Evolutionary conservation across 2,329 filamentous ascomycete genomes (phyloP), one percentile per base, ranked within the genome.

Genomic region (Trichophyton benhamiae): DNA sequence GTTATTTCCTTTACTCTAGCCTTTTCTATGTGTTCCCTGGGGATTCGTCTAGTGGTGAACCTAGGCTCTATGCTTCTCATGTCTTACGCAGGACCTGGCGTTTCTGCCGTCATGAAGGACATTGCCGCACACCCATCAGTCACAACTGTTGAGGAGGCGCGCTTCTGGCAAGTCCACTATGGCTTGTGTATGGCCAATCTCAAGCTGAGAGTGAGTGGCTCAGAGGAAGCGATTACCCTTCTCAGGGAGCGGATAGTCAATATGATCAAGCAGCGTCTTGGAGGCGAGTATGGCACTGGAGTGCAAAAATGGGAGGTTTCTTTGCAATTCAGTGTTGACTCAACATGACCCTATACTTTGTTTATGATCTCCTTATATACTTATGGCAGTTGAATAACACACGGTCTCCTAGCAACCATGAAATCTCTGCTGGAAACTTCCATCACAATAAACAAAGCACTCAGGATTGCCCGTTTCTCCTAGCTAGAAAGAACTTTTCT

Each of bases 161-260:
- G 91, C 71, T 96, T 99, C 74, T 99, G 94, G 94, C 94, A 99
- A 77, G 94, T 96, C 13, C 94, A 99, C 75, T 96, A 97, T 72
- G 91, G 92, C 1, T 79, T 97, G 46, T 95, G 91, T 70, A 95
- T 97, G 87, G 94, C 94, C 7, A 96, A 95, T 71, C 74, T 99
- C 66, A 95, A 90, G 73, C 75, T 99, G 20, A 82, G 86, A 63
- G 83, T 96, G 27, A 72, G 76, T 62, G 87, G 86, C 3, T 85
- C 88, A 49, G 89, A 94, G 64, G 83, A 87, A 13, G 82, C 86
- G 4, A 77, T 95, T 63, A 80, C 81, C 62, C 87, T 87, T 68
- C 75, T 97, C 65, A 83, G 91, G 62, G 86, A 88, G 65, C 85
- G 89, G 53, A 83, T 96, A 58, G 82, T 83, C 15, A 87, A 86